A percentile compares a stretch with the other conserved stretches of the same genome.
These are phyloP conservation scores for Talaromyces marneffei DNA, from an alignment of 2,329 filamentous ascomycete genomes.

Conservation along the genomic window DNA sequence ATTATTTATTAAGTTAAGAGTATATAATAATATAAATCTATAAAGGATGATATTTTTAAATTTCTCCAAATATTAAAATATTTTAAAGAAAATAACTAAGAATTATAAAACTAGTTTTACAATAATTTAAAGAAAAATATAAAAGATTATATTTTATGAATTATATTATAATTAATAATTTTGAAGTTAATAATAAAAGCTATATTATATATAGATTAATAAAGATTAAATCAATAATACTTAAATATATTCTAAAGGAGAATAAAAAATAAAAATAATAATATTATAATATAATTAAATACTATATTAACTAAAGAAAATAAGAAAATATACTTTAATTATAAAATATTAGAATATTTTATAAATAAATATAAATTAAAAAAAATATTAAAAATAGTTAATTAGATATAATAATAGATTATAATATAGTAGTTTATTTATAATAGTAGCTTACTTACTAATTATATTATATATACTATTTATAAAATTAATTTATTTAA, in stretches of 20 bases:
- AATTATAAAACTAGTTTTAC: background rate
- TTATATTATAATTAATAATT: background rate
- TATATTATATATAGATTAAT: background rate
- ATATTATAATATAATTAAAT: no score
- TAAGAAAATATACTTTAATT: background rate
- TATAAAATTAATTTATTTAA: no score
- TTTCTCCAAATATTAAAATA: background rate
- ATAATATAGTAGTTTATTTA: no score
- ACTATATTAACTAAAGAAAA: background rate
- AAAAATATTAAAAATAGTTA: background rate
- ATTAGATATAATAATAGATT: background rate
- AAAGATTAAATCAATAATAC: background rate
- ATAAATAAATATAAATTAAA: background rate
- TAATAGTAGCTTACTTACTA: no score
- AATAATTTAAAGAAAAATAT: background rate
- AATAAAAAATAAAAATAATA: background rate
- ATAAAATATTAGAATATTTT: background rate
- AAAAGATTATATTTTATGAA: background rate
- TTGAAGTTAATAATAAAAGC: background rate
- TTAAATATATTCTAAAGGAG: no score
- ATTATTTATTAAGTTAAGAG: background rate
- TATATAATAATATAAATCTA: background rate
- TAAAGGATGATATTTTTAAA: background rate
- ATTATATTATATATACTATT: no score
- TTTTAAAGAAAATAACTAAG: background rate